Evolutionary conservation across 2,329 filamentous ascomycete genomes (phyloP).

Genomic region (Ascochyta viciae-villosae): DNA sequence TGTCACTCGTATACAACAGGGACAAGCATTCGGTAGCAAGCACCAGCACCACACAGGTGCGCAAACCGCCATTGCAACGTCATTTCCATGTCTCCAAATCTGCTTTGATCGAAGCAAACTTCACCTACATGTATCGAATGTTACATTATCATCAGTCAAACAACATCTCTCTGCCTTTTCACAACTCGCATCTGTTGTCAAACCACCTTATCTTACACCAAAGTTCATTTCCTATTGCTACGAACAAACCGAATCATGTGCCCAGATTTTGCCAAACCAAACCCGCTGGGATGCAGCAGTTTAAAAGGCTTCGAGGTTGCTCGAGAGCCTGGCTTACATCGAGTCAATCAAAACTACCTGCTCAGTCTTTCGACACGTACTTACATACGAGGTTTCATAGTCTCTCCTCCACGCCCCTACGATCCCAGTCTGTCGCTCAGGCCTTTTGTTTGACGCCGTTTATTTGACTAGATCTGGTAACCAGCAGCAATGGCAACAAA

Average conservation of each 20-base stretch:
- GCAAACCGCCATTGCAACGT: constrained; percentile 24
- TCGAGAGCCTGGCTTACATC: constrained; percentile 15
- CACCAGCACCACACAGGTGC: constrained; percentile 36
- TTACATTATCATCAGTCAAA: constrained; percentile 5
- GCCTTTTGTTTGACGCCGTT: constrained; percentile 17
- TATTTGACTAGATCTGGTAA: constrained; percentile 4
- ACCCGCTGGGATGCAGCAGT: constrained; percentile 20
- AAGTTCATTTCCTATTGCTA: constrained; percentile 17
- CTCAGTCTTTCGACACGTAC: constrained; percentile 14
- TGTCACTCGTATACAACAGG: constrained; percentile 29
- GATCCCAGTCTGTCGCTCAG: not conserved
- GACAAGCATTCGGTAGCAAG: constrained; percentile 37
- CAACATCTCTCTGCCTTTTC: constrained; percentile 4
- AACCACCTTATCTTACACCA: constrained; percentile 14
- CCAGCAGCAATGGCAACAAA: constrained; percentile 41
- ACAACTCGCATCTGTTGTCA: constrained; percentile 15
- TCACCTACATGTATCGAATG: constrained; percentile 3
- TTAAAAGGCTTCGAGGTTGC: constrained; percentile 27
- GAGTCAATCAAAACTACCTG: constrained; percentile 23
- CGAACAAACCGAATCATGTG: constrained; percentile 26
- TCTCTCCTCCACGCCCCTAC: not conserved
- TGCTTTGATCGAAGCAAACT: constrained; percentile 16
- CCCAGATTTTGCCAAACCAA: constrained; percentile 24
- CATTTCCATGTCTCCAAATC: not conserved
- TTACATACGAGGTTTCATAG: constrained; percentile 32